Evolutionary conservation across 2,329 filamentous ascomycete species (phyloP), one percentile per base, ranked within the genome.

Genomic region (Ophiostoma ips): DNA sequence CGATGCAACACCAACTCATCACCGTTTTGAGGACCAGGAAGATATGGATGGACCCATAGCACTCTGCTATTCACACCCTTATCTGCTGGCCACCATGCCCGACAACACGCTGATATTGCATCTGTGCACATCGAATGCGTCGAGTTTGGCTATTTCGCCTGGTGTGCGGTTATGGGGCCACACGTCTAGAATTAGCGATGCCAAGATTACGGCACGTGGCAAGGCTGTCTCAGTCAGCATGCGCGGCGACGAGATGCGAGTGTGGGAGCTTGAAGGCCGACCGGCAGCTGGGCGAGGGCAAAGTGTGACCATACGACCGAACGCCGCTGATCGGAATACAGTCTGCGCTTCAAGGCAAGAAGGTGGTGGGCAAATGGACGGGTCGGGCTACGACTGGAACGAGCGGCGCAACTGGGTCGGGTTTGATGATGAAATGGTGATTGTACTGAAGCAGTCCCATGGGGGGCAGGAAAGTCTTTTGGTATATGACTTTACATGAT

Each of bases 351-450:
- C 24, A 31, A 18, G 24, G 13, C 40, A 33, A 21, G 5, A 37
- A 28, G 18, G 18, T 12, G 49, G 46, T 2, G 37, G 52, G 24
- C 50, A 21, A 6, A 45, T 53, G n/a, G 50, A 58, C 30, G 59
- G 21, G n/a, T 52, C 38, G 31, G 10, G 30, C 10, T 45, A 41
- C n/a, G 59, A 61, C 21, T 68, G 67, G 62, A 68, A 75, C 34
- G 71, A 72, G 52, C 63, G 66, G 46, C 67, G 71, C 52, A 75
- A 75, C 48, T 90, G 84, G 77, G 79, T 95, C 9, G 87, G 86
- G 0, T 95, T 95, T 59, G 87, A 95, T 59, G 87, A 94, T 40
- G 86, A 94, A 64, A 87, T 87, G 67, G 84, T 95, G n/a, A 81
- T 94, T 54, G 79, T 95, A 38, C 70, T 94, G 47, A 82, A 85